These are phyloP conservation scores for Fomitopsis betulina DNA, from an alignment of 1,284 basidiomycete genomes.

Conservation along the genomic window DNA sequence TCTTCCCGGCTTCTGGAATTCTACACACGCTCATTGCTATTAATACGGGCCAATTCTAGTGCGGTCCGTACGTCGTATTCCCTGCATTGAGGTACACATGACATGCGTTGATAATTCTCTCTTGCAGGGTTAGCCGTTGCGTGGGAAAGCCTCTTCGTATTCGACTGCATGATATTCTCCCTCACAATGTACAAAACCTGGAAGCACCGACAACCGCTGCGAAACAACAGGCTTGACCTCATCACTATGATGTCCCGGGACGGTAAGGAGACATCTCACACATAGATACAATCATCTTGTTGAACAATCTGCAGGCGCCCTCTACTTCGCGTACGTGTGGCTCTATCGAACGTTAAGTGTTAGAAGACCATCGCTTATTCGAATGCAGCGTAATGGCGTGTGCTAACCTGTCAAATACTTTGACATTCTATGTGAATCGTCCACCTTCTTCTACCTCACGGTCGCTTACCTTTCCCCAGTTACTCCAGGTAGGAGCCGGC, in stretches of 20 bases:
- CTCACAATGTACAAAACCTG: conserved; percentile 27
- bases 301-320: conserved; percentile 17
- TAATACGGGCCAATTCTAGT: conserved; percentile 3
- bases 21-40: background rate
- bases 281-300: background rate
- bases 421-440: conserved; percentile 30
- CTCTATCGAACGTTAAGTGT: background rate
- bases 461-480: conserved; percentile 5
- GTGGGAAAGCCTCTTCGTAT: conserved; percentile 28
- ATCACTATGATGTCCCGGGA: conserved; percentile 25
- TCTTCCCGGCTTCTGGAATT: background rate
- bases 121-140: conserved; percentile 24
- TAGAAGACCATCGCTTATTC: background rate
- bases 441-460: background rate
- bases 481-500: background rate
- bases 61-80: conserved; percentile 17
- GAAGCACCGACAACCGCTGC: conserved; percentile 10
- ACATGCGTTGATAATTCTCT: conserved; percentile 24
- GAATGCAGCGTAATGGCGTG: conserved; percentile 28
- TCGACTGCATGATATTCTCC: conserved; percentile 24
- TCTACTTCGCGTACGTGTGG: conserved; percentile 28
- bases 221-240: conserved; percentile 14
- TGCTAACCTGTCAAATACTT: conserved; percentile 25
- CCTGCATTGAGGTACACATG: conserved; percentile 11
- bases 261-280: conserved; percentile 12